These are phyloP conservation scores for Hibiscus syriacus DNA, from an alignment of 345 rosid genomes.

Conservation along the genomic window DNA sequence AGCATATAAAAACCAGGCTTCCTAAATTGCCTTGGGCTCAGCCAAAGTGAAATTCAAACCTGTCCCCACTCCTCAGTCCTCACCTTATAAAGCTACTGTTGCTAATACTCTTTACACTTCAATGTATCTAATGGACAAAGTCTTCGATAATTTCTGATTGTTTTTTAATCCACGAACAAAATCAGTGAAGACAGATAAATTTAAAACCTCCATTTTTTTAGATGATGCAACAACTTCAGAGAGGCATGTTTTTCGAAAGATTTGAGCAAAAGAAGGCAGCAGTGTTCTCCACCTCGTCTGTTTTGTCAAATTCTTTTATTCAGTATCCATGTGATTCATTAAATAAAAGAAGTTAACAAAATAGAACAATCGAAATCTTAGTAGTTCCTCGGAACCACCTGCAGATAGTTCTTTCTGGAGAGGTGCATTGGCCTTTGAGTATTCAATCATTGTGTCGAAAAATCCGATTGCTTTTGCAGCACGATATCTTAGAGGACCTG, in stretches of 20 bases:
- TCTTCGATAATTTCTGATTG: not conserved
- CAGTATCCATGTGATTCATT: not conserved
- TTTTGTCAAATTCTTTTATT: conserved; percentile 3
- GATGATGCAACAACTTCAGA: not conserved
- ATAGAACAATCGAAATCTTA: not conserved
- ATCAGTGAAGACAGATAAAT: not conserved
- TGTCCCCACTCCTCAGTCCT: not conserved
- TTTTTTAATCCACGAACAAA: not conserved
- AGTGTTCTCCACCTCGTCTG: conserved; percentile 69
- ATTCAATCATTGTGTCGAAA: conserved; percentile 70
- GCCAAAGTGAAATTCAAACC: not conserved
- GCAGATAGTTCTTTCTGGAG: conserved; percentile 42
- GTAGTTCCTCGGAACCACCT: conserved; percentile 32
- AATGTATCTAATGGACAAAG: not conserved
- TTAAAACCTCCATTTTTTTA: not conserved
- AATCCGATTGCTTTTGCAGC: conserved; percentile 79
- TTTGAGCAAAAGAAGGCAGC: conserved; percentile 36
- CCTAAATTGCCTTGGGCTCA: not conserved
- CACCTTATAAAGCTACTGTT: not conserved
- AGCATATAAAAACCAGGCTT: not conserved
- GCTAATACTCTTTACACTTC: not conserved
- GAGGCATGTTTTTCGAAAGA: not conserved
- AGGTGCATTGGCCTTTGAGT: not conserved
- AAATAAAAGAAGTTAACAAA: not conserved
- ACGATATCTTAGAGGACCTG: conserved; percentile 69